Evolutionary conservation across 257 asterid genomes (phyloP).

Genomic region (Scutellaria barbata): DNA sequence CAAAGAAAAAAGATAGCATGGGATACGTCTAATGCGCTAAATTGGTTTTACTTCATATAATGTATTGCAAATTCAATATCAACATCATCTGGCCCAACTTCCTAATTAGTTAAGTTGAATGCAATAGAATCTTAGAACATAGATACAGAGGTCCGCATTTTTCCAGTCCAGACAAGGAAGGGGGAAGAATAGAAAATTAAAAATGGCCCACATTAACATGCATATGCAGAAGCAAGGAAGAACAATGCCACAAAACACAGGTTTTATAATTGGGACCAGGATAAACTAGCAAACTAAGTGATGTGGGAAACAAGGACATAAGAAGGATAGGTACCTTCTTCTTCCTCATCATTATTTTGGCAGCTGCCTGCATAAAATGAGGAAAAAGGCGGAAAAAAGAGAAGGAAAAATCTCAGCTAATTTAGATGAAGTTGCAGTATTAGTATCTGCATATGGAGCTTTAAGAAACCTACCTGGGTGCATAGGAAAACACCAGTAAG

Average conservation of each 20-base stretch:
- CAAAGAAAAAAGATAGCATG: neutral
- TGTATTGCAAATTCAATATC: constrained; percentile 4
- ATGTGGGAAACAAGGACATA: neutral
- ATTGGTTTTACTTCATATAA: neutral
- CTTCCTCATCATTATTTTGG: constrained; percentile 95
- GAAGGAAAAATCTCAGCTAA: constrained; percentile 24
- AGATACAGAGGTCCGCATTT: neutral
- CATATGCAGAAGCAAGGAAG: neutral
- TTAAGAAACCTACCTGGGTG: constrained; percentile 64
- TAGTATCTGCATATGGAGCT: constrained; percentile 4
- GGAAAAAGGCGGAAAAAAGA: too few relatives aligned
- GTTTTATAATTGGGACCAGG: constrained; percentile 13
- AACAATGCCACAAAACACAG: neutral
- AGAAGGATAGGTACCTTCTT: constrained; percentile 61
- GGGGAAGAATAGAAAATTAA: neutral
- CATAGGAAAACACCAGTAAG: constrained; percentile 93
- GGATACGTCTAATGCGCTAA: neutral
- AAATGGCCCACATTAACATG: neutral
- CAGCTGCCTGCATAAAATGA: constrained; percentile 72
- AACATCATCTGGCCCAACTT: constrained; percentile 7
- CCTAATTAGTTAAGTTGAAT: neutral
- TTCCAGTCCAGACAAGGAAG: neutral
- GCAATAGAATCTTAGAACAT: neutral
- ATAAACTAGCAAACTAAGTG: constrained; percentile 16
- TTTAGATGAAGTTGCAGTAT: constrained; percentile 22